phyloP scores from a whole-genome alignment of 2,329 filamentous ascomycete genomes.

The Scedosporium apiospermum region DNA sequence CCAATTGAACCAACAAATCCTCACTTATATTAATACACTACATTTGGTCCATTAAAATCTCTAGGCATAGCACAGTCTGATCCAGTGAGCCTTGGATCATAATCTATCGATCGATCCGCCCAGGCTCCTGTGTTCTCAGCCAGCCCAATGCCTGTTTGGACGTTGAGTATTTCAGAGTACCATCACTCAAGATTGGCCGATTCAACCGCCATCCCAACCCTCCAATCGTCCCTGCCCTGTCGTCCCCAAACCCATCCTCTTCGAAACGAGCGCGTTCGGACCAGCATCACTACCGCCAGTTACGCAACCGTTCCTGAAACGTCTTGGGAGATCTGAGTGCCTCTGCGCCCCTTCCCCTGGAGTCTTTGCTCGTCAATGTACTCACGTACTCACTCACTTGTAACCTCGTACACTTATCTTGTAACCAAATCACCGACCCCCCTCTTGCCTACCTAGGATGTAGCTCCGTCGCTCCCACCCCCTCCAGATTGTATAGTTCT shows the following conservation, averaged over 20 bases:
- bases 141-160: no score
- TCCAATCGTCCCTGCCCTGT: neutral
- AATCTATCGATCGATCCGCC: no score
- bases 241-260: neutral
- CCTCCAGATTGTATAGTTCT: neutral
- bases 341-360: neutral
- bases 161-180: no score
- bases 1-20: no score
- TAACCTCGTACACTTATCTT: neutral
- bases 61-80: no score
- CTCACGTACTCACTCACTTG: no score
- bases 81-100: no score
- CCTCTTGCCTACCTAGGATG: neutral
- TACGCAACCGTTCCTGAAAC: constrained; percentile 1
- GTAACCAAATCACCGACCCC: neutral
- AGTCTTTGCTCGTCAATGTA: no score
- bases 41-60: no score
- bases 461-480: neutral
- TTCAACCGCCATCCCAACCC: neutral
- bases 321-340: neutral
- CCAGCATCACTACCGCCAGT: neutral
- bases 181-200: no score
- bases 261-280: neutral
- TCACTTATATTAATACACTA: no score
- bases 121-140: no score